Percentiles rank a stretch among this genome's conserved stretches.
phyloP scores from a whole-genome alignment of 2,329 filamentous ascomycete species.

The Chrysosporium keratinophilum region DNA sequence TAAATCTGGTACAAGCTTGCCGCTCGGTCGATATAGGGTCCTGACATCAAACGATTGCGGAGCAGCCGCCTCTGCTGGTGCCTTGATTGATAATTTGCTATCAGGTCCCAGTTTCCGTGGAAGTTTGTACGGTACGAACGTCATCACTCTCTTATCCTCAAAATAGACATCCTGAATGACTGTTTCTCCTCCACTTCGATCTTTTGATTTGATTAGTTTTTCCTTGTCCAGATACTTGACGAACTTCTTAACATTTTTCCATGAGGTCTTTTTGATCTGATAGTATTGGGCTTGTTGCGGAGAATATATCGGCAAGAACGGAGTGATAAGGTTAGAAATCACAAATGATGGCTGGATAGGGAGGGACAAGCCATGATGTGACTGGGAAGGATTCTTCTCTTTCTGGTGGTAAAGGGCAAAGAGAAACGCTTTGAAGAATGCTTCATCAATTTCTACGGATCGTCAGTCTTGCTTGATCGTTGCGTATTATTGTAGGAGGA shows the following conservation, averaged over 20 bases:
- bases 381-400: slow-evolving; percentile 42
- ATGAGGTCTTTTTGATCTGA: slow-evolving; percentile 60
- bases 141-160: slow-evolving; percentile 42
- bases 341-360: slow-evolving; percentile 54
- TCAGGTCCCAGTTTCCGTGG: slow-evolving; percentile 39
- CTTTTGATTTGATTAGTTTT: slow-evolving; percentile 53
- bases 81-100: slow-evolving; percentile 24
- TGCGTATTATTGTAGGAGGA: background rate
- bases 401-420: slow-evolving; percentile 53
- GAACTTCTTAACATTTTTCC: slow-evolving; percentile 61
- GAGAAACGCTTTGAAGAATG: slow-evolving; percentile 54
- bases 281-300: slow-evolving; percentile 47
- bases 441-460: slow-evolving; percentile 53
- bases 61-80: slow-evolving; percentile 31
- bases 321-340: slow-evolving; percentile 55
- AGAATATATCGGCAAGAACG: slow-evolving; percentile 52
- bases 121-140: slow-evolving; percentile 53
- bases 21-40: slow-evolving; percentile 47
- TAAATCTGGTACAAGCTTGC: slow-evolving; percentile 48
- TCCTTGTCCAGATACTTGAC: slow-evolving; percentile 58
- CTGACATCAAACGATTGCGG: slow-evolving; percentile 39
- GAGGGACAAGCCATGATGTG: slow-evolving; percentile 48
- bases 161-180: slow-evolving; percentile 57
- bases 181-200: slow-evolving; percentile 53
- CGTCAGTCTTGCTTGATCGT: background rate